These are phyloP conservation scores for Heliamphora pulchella DNA, from an alignment of 179 eudicot genomes.

Conservation along the genomic window DNA sequence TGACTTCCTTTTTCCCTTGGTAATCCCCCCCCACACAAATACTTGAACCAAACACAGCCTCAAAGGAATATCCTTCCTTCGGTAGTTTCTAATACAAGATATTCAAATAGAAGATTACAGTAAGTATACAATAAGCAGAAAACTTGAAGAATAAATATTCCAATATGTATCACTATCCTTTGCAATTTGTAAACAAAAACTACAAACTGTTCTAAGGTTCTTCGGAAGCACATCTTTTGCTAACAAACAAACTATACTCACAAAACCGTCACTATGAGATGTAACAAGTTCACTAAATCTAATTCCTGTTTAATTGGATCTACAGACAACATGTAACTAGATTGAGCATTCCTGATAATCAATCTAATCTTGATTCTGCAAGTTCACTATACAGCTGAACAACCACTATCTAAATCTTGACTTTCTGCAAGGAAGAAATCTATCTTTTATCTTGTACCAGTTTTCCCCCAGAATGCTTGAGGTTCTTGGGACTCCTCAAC, in stretches of 20 bases:
- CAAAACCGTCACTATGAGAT: not conserved
- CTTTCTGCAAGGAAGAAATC: not conserved
- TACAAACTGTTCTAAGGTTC: not conserved
- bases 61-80: no score
- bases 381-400: not conserved
- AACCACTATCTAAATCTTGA: not conserved
- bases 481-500: not conserved
- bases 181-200: not conserved
- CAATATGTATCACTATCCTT: not conserved
- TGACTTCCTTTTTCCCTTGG: no score
- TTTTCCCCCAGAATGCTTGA: not conserved
- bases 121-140: not conserved
- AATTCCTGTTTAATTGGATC: not conserved
- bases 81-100: not conserved
- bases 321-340: conserved; percentile 8
- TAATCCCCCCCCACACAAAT: no score
- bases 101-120: not conserved
- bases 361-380: not conserved
- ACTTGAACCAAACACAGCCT: no score
- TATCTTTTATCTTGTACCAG: not conserved
- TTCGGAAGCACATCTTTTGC: not conserved
- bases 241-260: not conserved
- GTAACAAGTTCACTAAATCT: not conserved
- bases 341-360: not conserved
- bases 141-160: not conserved